Evolutionary conservation across 805 yeast species (phyloP), one percentile per base, ranked within the genome.

Genomic region (Saccharomyces jurei): DNA sequence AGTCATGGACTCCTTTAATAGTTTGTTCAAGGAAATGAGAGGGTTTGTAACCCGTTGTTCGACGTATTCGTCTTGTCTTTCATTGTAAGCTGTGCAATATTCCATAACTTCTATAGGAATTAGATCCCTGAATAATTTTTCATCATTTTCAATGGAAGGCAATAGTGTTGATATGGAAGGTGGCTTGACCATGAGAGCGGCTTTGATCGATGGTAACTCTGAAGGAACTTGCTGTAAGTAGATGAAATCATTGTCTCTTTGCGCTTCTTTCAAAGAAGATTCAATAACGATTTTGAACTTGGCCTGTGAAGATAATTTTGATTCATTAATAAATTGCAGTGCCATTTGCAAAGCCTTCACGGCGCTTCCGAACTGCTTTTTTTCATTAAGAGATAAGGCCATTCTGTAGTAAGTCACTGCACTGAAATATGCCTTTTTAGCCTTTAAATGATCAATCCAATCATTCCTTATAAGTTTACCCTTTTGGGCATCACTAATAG

Each of bases 221-320:
- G 63, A 55, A 6, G 96, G 95, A 0, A 89, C 82, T 1, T 74
- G 71, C 55, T 86, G 84, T 44, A 87, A 70, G 67, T 89, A 88
- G 5, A 91, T 83, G 60, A 89, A 73, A 63, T 89, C 91, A 65
- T 90, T 90, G 59, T 90, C 97, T 59, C 83, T 78, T 58, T 86
- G 89, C 0, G 91, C 81, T 2, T 78, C 73, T 17, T 74, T 69
- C 9, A 84, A 63, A 0, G 77, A 74, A 1, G 74, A 76, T 9
- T 70, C 64, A 1, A 87, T 73, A 2, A 76, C 74, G 2, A 67
- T 65, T 1, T 66, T 58, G 21, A 91, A 74, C 0, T 83, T 82
- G 11, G 46, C 48, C 28, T 50, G 56, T 3, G 57, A 50, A 26
- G 47, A 48, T 48, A 51, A 71, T 52, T 74, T 74, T 41, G 77